Conservation (phyloP, 768 basidiomycete genomes). For the Erythrobasidium yunnanense region DNA sequence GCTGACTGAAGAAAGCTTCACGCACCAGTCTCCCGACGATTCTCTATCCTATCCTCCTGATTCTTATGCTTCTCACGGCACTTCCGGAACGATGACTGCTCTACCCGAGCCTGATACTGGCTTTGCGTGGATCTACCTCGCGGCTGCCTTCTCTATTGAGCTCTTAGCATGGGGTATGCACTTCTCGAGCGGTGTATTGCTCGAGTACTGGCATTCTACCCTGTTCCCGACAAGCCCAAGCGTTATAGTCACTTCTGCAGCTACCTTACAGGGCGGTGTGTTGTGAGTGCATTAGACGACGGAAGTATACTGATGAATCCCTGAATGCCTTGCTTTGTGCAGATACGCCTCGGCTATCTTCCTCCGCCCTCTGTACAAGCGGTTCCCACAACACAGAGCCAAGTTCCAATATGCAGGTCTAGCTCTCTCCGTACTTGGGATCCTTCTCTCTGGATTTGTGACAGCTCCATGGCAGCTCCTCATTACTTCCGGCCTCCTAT, state of each 20-base stretch:
- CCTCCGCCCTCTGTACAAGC: neutral
- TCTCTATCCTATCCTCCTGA: no score
- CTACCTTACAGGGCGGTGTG: slow-evolving; percentile 6
- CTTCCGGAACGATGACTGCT: no score
- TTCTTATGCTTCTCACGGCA: no score
- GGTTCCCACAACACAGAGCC: slow-evolving; percentile 13
- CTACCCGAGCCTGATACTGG: slow-evolving; percentile 6
- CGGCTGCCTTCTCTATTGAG: slow-evolving; percentile 11
- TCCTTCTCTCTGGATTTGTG: slow-evolving; percentile 6
- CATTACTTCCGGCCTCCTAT: slow-evolving; percentile 1
- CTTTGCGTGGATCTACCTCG: slow-evolving; percentile 18
- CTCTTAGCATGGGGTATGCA: slow-evolving; percentile 9
- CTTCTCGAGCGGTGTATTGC: slow-evolving; percentile 11
- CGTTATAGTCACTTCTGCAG: neutral
- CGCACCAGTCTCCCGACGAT: no score
- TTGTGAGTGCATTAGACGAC: no score
- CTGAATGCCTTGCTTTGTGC: no score
- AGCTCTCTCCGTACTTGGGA: slow-evolving; percentile 3
- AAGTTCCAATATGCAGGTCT: slow-evolving; percentile 15
- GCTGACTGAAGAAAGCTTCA: no score
- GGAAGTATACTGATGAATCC: no score
- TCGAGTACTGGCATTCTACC: slow-evolving; percentile 3
- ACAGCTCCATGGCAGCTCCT: slow-evolving; percentile 20
- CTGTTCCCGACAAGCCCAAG: neutral
- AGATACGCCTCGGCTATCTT: neutral